A percentile compares a stretch with the other conserved stretches of the same genome.
Evolutionary conservation across 2,329 filamentous ascomycete genomes (phyloP).

Genomic region (Tolypocladium tundrense): DNA sequence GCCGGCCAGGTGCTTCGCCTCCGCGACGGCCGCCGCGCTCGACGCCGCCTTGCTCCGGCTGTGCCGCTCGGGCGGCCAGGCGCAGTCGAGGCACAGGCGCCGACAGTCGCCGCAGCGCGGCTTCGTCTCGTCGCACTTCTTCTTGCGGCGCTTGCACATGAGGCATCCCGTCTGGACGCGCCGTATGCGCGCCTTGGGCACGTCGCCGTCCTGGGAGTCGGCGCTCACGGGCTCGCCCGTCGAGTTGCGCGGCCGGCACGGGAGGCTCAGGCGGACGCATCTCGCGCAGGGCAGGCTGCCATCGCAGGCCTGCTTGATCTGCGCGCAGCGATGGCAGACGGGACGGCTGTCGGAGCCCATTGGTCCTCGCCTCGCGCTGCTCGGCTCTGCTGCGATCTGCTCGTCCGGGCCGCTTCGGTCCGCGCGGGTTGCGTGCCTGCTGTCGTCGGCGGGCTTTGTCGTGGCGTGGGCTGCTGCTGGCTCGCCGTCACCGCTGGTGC

Average conservation of each 20-base stretch:
- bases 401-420: not conserved
- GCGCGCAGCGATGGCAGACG: constrained; percentile 23
- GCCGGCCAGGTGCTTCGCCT: not conserved
- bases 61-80: constrained; percentile 16
- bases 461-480: not conserved
- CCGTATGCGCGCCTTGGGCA: constrained; percentile 21
- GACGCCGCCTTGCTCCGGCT: constrained; percentile 7
- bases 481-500: not conserved
- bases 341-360: constrained; percentile 18
- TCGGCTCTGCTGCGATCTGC: not conserved
- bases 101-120: constrained; percentile 29
- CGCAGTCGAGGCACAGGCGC: constrained; percentile 22
- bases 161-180: constrained; percentile 29
- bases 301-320: constrained; percentile 26
- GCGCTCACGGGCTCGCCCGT: constrained; percentile 3
- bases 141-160: constrained; percentile 34
- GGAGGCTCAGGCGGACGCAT: constrained; percentile 21
- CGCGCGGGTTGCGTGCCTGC: not conserved
- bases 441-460: not conserved
- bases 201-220: constrained; percentile 7
- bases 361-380: not conserved
- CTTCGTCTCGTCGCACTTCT: constrained; percentile 36
- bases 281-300: constrained; percentile 21
- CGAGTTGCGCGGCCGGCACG: constrained; percentile 17
- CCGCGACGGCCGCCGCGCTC: constrained; percentile 3